A percentile compares a stretch with the other conserved stretches of the same genome.
phyloP scores from a whole-genome alignment of 352 stramenopile species.

The Pythium monospermum region DNA sequence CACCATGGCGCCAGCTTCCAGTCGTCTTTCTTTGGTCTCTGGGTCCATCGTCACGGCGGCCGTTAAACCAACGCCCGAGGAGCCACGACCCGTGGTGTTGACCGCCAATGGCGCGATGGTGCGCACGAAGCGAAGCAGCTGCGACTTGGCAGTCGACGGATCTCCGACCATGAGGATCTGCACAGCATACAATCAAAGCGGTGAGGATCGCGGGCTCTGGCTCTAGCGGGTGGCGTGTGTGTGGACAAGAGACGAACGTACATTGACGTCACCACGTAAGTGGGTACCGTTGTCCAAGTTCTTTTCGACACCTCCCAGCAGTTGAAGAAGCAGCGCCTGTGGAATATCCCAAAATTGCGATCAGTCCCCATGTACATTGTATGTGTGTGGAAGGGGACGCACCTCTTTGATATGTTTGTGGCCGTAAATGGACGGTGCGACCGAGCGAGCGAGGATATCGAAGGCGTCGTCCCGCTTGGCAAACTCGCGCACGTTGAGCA shows the following conservation, averaged over 20 bases:
- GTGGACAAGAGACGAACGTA: too few relatives aligned
- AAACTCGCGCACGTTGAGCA: constrained; percentile 92
- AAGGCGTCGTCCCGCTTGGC: constrained; percentile 87
- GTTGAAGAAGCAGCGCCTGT: constrained; percentile 64
- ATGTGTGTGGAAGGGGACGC: constrained; percentile 24
- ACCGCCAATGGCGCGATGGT: constrained; percentile 93
- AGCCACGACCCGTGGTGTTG: constrained; percentile 81
- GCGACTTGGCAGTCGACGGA: constrained; percentile 98
- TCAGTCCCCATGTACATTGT: not conserved
- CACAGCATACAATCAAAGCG: constrained; percentile 41
- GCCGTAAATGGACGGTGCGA: constrained; percentile 98
- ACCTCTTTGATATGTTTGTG: constrained; percentile 98
- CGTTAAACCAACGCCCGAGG: constrained; percentile 93
- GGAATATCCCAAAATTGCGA: not conserved
- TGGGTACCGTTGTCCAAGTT: constrained; percentile 99
- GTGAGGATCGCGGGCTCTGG: constrained; percentile 25
- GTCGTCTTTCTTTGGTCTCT: constrained; percentile 89
- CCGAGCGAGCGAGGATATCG: constrained; percentile 91
- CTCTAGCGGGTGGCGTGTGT: too few relatives aligned
- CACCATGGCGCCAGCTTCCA: constrained; percentile 99
- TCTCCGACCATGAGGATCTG: constrained; percentile 96
- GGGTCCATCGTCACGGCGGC: constrained; percentile 97
- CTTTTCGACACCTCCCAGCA: constrained; percentile 91
- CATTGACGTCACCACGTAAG: constrained; percentile 99
- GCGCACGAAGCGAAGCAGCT: constrained; percentile 97